These are phyloP conservation scores for Jatropha podagrica DNA, from an alignment of 441 rosid genomes.

Conservation along the genomic window DNA sequence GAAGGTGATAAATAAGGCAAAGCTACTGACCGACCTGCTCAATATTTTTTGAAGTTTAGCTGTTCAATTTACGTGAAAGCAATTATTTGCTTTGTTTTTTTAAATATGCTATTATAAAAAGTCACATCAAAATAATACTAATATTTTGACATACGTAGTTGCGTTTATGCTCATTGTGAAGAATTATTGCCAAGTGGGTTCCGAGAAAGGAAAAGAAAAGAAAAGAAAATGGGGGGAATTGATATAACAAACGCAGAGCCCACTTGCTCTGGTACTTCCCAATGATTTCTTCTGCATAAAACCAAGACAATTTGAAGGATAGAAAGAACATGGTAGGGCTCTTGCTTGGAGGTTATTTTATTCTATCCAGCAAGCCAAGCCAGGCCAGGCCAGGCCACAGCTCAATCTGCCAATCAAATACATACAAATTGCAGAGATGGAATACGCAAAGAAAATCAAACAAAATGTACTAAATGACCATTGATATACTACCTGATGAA, in stretches of 20 bases:
- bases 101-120: background rate
- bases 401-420: no score
- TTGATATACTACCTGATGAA: background rate
- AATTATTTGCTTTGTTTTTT: background rate
- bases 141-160: background rate
- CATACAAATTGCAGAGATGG: no score
- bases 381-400: background rate
- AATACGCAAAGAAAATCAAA: background rate
- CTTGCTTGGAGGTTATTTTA: background rate
- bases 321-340: background rate
- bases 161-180: background rate
- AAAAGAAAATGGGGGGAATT: background rate
- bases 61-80: background rate
- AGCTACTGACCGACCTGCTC: no score
- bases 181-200: constrained; percentile 3
- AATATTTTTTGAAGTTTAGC: no score
- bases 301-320: background rate
- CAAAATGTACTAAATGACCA: no score
- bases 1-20: no score
- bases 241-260: background rate
- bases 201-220: background rate
- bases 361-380: constrained; percentile 4
- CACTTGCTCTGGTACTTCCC: background rate
- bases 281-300: background rate
- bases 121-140: background rate